Base-by-base conservation (phyloP, 2,329 filamentous ascomycete genomes). In the Leptographium lundbergii region DNA sequence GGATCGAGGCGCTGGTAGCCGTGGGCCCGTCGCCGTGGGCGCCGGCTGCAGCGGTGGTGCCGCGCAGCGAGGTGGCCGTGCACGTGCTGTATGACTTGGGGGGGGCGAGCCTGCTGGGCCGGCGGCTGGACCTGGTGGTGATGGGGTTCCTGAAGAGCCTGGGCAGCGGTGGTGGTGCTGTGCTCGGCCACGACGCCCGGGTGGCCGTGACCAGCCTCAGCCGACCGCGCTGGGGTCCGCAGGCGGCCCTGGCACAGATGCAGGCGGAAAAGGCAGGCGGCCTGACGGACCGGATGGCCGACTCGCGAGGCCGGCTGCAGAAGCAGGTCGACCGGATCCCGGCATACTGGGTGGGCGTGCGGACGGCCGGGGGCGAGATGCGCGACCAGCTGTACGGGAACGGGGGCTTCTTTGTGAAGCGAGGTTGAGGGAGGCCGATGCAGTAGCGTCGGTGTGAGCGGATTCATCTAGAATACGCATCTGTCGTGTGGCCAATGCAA, bases 1-100 rank as follows among this genome's bases (percentile, higher is more conserved):
- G 85, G 85, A 74, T 79, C 61, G 78, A 84, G 64, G 75, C 77
- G 3, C 71, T 88, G 13, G 75, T 88, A 54, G 80, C 77, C 0
- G 74, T 85, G 22, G 76, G 77, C 0, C 79, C 81, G 0, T 72
- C 77, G 0, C 74, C 76, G 1, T 73, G 78, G 36, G 70, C 74
- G 9, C 29, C 34, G 0, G 72, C 71, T 0, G 72, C 85, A 0
- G 75, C 78, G 0, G 60, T 65, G 22, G 63, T 62, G 17, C n/a
- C 50, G 10, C 60, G 59, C 29, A 61, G 61, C 59, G 61, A 63
- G n/a, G 77, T 80, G n/a, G 68, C 71, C 0, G 76, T 81, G 0
- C 77, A 83, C 64, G 70, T 86, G 2, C 71, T 84, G 0, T 71
- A 78, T 61, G 77, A 81, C 59, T 78, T 80, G 57, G 73, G 74